Evolutionary conservation across 2,329 filamentous ascomycete genomes (phyloP).

Genomic region (Aspergillus cejpii): DNA sequence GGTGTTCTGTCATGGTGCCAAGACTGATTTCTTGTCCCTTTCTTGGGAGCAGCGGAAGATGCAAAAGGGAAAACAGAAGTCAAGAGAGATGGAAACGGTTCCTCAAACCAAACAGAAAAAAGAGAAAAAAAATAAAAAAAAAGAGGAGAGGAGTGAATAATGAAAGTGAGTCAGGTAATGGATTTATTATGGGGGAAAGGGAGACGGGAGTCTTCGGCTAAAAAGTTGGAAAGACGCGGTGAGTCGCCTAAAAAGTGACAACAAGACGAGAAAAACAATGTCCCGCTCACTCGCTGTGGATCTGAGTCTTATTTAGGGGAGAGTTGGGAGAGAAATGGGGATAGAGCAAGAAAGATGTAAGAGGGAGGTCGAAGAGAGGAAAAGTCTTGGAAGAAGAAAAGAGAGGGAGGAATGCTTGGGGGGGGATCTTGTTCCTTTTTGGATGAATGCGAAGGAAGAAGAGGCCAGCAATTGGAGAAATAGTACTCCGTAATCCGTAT

Average conservation of each 20-base stretch:
- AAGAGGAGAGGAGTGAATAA: conserved; percentile 1
- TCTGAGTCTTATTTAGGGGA: neutral
- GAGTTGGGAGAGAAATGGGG: conserved; percentile 6
- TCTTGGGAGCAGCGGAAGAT: conserved; percentile 29
- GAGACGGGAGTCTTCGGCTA: conserved; percentile 2
- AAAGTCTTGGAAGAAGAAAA: conserved; percentile 2
- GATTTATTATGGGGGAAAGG: neutral
- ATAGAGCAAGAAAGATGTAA: conserved; percentile 3
- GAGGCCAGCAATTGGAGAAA: neutral
- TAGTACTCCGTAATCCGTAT: too few relatives aligned
- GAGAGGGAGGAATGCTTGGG: conserved; percentile 16
- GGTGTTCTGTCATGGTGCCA: conserved; percentile 38
- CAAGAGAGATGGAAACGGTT: neutral
- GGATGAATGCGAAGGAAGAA: neutral
- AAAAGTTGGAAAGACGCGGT: conserved; percentile 6
- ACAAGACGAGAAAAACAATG: neutral
- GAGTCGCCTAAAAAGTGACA: neutral
- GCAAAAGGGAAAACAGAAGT: conserved; percentile 11
- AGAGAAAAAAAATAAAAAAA: neutral
- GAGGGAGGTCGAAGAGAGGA: conserved; percentile 6
- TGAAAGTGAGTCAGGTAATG: neutral
- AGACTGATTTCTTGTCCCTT: conserved; percentile 32
- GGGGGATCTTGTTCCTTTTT: conserved; percentile 15
- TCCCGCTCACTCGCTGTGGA: conserved; percentile 2
- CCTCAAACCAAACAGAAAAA: neutral